A percentile compares a stretch with the other conserved stretches of the same genome.
Evolutionary conservation across 1,139 yeast species (phyloP).

Genomic region (Suhomyces kunorum): DNA sequence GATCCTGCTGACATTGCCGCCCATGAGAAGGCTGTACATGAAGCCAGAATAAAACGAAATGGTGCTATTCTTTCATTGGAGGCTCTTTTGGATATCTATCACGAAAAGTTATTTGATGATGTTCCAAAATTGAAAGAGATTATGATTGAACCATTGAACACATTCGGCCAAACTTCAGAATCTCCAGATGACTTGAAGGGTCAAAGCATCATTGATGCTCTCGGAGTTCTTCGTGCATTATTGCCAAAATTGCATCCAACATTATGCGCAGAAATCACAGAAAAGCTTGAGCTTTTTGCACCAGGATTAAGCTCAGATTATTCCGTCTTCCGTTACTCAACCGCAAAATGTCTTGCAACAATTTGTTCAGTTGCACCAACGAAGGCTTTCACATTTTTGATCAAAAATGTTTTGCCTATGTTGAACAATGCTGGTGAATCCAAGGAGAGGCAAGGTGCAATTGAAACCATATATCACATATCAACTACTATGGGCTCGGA

Average conservation of each 20-base stretch:
- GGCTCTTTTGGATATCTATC: constrained; percentile 51
- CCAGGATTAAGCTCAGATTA: constrained; percentile 67
- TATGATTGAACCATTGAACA: constrained; percentile 65
- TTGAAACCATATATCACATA: constrained; percentile 86
- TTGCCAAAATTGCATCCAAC: constrained; percentile 59
- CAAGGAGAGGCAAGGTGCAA: constrained; percentile 88
- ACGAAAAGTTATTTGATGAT: constrained; percentile 53
- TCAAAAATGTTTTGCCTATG: constrained; percentile 78
- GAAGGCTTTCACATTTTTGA: constrained; percentile 73
- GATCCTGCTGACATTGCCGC: constrained; percentile 68
- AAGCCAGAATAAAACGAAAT: constrained; percentile 76
- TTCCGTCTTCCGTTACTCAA: constrained; percentile 84
- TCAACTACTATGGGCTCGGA: constrained; percentile 84
- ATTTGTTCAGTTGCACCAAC: constrained; percentile 75
- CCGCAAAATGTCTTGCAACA: constrained; percentile 87
- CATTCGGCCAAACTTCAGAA: constrained; percentile 29
- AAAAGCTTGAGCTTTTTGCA: constrained; percentile 49
- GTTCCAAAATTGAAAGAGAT: constrained; percentile 70
- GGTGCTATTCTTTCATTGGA: constrained; percentile 81
- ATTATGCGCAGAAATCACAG: constrained; percentile 52
- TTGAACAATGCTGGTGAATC: constrained; percentile 76
- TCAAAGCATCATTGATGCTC: constrained; percentile 81
- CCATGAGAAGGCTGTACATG: constrained; percentile 64
- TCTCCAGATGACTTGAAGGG: constrained; percentile 57
- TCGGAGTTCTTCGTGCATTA: constrained; percentile 78